A percentile compares a stretch with the other conserved stretches of the same genome.
phyloP scores from a whole-genome alignment of 1,284 basidiomycete genomes.

The Ganoderma meredithae region DNA sequence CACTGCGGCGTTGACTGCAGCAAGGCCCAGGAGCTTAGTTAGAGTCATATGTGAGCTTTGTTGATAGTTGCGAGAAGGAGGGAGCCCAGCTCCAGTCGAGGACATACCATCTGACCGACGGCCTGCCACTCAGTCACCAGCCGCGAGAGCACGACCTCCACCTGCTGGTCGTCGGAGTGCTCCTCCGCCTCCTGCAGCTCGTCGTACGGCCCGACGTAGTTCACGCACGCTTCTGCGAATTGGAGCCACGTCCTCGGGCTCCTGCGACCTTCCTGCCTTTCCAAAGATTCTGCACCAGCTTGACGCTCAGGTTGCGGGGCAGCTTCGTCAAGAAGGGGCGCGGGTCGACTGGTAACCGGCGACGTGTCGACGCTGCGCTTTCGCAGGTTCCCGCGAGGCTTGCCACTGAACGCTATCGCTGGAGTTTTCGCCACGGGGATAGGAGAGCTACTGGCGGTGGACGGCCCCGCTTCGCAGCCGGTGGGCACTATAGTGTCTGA shows the following conservation, averaged over 20 bases:
- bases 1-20: constrained; percentile 48
- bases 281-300: not conserved
- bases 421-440: not conserved
- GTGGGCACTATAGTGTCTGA: not conserved
- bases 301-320: not conserved
- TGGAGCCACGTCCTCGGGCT: constrained; percentile 32
- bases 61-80: too few relatives aligned
- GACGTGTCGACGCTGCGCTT: not conserved
- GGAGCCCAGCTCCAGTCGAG: not conserved
- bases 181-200: constrained; percentile 55
- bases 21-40: constrained; percentile 15
- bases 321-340: not conserved
- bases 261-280: not conserved
- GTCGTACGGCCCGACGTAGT: constrained; percentile 61
- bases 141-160: constrained; percentile 49
- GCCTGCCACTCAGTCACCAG: constrained; percentile 45
- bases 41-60: too few relatives aligned
- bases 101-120: constrained; percentile 22
- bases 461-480: not conserved
- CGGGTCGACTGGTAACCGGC: not conserved
- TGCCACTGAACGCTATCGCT: not conserved
- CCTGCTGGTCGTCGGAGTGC: constrained; percentile 58
- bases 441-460: not conserved
- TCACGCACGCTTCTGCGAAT: constrained; percentile 49
- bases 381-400: not conserved